A percentile compares a stretch with the other conserved stretches of the same genome.
Conservation (phyloP, 2,329 filamentous ascomycete species). For the Plenodomus lindquistii region DNA sequence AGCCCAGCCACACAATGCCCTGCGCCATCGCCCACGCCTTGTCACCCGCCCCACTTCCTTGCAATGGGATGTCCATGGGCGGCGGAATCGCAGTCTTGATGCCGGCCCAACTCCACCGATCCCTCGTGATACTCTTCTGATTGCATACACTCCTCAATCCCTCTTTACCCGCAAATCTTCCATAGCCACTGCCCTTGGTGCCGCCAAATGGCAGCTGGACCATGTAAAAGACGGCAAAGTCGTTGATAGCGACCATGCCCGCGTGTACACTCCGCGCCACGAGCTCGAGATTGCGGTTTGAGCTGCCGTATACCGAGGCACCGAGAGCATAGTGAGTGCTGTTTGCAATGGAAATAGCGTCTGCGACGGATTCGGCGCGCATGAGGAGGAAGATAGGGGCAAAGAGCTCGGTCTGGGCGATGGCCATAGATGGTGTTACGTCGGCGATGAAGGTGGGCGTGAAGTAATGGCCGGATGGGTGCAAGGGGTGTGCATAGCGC, state of each 20-base stretch:
- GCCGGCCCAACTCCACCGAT: slow-evolving; percentile 64
- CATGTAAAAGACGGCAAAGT: slow-evolving; percentile 92
- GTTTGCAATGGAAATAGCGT: slow-evolving; percentile 80
- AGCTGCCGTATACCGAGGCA: slow-evolving; percentile 79
- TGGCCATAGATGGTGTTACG: slow-evolving; percentile 81
- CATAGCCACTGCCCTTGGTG: slow-evolving; percentile 84
- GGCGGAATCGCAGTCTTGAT: slow-evolving; percentile 77
- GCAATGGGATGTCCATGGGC: slow-evolving; percentile 79
- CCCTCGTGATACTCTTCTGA: slow-evolving; percentile 80
- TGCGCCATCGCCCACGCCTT: slow-evolving; percentile 49
- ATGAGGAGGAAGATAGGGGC: slow-evolving; percentile 88
- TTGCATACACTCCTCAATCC: slow-evolving; percentile 85
- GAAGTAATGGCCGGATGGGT: slow-evolving; percentile 88
- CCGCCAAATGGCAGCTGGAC: slow-evolving; percentile 95
- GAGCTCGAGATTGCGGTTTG: slow-evolving; percentile 61
- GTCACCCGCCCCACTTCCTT: slow-evolving; percentile 35
- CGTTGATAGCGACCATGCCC: slow-evolving; percentile 94
- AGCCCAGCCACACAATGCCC: slow-evolving; percentile 55
- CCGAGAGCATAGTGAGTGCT: slow-evolving; percentile 84
- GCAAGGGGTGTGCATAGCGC: slow-evolving; percentile 69
- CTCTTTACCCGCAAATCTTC: slow-evolving; percentile 88
- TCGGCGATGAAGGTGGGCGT: slow-evolving; percentile 86
- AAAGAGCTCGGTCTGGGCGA: slow-evolving; percentile 91
- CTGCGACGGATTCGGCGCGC: slow-evolving; percentile 66
- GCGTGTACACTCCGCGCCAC: slow-evolving; percentile 72